These are phyloP conservation scores for Fusarium anguioides DNA, from an alignment of 2,329 filamentous ascomycete genomes.

Conservation along the genomic window DNA sequence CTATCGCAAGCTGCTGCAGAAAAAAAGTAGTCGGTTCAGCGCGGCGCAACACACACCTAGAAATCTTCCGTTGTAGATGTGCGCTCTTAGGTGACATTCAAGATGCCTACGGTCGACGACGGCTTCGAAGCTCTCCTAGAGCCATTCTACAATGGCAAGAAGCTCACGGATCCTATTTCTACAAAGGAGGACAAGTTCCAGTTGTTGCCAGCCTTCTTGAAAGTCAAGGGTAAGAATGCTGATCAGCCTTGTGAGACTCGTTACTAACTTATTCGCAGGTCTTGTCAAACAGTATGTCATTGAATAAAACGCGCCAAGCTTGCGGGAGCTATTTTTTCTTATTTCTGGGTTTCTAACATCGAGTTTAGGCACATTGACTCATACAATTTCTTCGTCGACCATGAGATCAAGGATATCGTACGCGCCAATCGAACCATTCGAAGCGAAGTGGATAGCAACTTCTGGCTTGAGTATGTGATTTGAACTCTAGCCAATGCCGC, in stretches of 20 bases:
- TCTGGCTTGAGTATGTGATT: constrained; percentile 78
- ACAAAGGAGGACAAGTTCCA: constrained; percentile 93
- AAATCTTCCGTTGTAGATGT: constrained; percentile 46
- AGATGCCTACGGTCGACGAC: constrained; percentile 68
- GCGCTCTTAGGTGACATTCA: constrained; percentile 48
- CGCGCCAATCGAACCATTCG: constrained; percentile 88
- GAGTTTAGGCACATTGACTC: constrained; percentile 83
- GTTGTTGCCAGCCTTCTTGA: constrained; percentile 94
- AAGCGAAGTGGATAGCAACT: constrained; percentile 92
- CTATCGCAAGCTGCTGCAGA: constrained; percentile 41
- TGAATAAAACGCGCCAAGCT: neutral
- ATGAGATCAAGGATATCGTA: constrained; percentile 96
- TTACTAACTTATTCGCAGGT: constrained; percentile 55
- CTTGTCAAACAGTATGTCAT: constrained; percentile 82
- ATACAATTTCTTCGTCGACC: constrained; percentile 97
- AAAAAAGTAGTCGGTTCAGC: constrained; percentile 38
- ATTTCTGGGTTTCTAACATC: constrained; percentile 20
- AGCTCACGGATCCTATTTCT: constrained; percentile 72
- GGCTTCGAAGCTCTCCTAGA: constrained; percentile 74
- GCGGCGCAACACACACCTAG: constrained; percentile 17
- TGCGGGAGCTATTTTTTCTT: neutral
- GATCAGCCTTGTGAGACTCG: neutral
- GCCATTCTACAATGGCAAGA: constrained; percentile 76
- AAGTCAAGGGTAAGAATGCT: constrained; percentile 79
- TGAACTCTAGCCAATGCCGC: neutral